These are phyloP conservation scores for Hydnum rufescens DNA, from an alignment of 768 basidiomycete species.

Conservation along the genomic window DNA sequence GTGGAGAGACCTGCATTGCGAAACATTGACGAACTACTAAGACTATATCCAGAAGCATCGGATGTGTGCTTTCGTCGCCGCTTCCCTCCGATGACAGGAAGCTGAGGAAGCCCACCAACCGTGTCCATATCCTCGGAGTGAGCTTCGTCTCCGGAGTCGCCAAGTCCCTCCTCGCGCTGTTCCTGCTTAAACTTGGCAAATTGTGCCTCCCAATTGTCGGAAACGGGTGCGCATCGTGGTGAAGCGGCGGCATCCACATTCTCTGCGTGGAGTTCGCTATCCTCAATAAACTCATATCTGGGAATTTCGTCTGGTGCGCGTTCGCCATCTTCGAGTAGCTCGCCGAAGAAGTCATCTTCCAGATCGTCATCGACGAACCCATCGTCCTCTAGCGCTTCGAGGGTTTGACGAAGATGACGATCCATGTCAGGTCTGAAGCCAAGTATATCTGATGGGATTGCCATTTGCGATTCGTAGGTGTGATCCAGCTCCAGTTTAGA, in stretches of 20 bases:
- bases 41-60: slow-evolving; percentile 84
- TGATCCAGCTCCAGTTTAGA: slow-evolving; percentile 54
- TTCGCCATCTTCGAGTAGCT: slow-evolving; percentile 55
- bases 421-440: slow-evolving; percentile 96
- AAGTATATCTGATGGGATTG: slow-evolving; percentile 60
- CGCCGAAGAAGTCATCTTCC: slow-evolving; percentile 57
- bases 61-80: slow-evolving; percentile 53
- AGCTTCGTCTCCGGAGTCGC: slow-evolving; percentile 26
- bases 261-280: slow-evolving; percentile 19
- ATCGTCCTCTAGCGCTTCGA: slow-evolving; percentile 92
- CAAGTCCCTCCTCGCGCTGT: slow-evolving; percentile 25
- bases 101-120: slow-evolving; percentile 47
- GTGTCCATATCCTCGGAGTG: slow-evolving; percentile 33
- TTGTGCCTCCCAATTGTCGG: slow-evolving; percentile 50
- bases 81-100: slow-evolving; percentile 65
- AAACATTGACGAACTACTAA: slow-evolving; percentile 94
- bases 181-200: slow-evolving; percentile 62
- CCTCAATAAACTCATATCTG: slow-evolving; percentile 48
- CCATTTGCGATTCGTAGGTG: slow-evolving; percentile 40
- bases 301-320: slow-evolving; percentile 37
- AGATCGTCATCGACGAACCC: slow-evolving; percentile 69
- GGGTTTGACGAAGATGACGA: slow-evolving; percentile 74
- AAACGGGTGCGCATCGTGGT: slow-evolving; percentile 15
- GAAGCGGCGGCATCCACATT: slow-evolving; percentile 7
- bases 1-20: slow-evolving; percentile 75